Base-by-base conservation (phyloP, 768 basidiomycete genomes). In the Strobilomyces confusus region DNA sequence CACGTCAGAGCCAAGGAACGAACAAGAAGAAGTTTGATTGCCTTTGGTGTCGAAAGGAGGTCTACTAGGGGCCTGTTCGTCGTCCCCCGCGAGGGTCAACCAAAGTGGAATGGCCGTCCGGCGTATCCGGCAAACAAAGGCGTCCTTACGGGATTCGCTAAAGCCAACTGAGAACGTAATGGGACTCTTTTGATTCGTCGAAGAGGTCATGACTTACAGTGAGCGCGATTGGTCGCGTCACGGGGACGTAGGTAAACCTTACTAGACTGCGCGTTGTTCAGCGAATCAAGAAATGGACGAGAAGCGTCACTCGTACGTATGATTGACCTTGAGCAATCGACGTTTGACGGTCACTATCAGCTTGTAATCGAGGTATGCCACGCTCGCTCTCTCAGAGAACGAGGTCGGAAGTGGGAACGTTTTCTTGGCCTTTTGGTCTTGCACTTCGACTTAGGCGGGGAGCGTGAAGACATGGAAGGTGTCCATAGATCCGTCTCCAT, bases 321-420 rank as follows among this genome's bases (percentile, higher is more conserved):
- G 75, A 59, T 83, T 77, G 3, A 77, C 73, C 57, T 71, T 77
- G 51, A 84, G 64, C 17, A 73, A 65, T 1, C 77, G 72, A 20
- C 80, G 75, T 59, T 74, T 77, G 30, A 83, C 63, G 1, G 74
- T 82, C 23, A 79, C 77, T 14, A 74, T 63, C 9, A 82, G 59
- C 58, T 73, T 76, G 63, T 84, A 84, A 52, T 83, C 81, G 48
- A 84, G 72, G 56, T 81, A 82, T 15, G 73, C 79, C 1, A 77
- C 75, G 42, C 80, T 79, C 1, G 77, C 80, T 25, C 78, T 71
- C 63, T 84, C 82, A 1, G 79, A 75, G 56, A 82, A 83, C 34
- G 69, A 78, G 7, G 80, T 78, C 1, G 82, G 82, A 14, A 81
- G 70, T 5, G 67, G 69, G 45, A 77, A 79, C 6, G 50, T 52